Evolutionary conservation across 177 flowering plant species (phyloP).

Genomic region (Vitis hybrid): DNA sequence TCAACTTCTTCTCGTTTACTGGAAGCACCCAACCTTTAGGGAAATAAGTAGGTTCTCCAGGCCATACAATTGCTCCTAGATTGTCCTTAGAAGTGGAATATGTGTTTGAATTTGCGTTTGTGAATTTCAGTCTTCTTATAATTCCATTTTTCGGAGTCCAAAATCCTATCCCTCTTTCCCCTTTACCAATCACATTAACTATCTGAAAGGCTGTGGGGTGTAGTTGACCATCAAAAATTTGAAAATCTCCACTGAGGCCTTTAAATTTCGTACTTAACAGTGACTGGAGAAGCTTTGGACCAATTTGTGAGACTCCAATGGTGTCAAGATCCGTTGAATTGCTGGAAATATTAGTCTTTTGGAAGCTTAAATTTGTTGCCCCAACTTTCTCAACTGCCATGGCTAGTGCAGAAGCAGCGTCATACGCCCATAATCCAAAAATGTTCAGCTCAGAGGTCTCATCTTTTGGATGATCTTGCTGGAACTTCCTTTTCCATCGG

Average conservation of each 20-base stretch:
- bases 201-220: slow-evolving; percentile 22
- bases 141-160: slow-evolving; percentile 21
- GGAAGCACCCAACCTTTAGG: slow-evolving; percentile 32
- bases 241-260: slow-evolving; percentile 34
- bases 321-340: slow-evolving; percentile 21
- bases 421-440: too few relatives aligned
- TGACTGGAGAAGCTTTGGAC: slow-evolving; percentile 19
- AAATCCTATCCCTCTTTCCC: slow-evolving; percentile 8
- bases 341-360: neutral
- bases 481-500: slow-evolving; percentile 11
- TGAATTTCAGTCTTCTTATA: neutral
- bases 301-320: slow-evolving; percentile 26
- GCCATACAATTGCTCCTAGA: slow-evolving; percentile 23
- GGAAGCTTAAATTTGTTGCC: neutral
- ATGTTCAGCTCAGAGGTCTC: neutral
- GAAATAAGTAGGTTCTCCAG: slow-evolving; percentile 12
- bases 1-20: slow-evolving; percentile 7
- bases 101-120: neutral
- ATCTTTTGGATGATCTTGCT: slow-evolving; percentile 28
- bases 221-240: slow-evolving; percentile 24
- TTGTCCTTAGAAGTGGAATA: neutral
- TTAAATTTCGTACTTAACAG: slow-evolving; percentile 17
- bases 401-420: too few relatives aligned
- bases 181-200: slow-evolving; percentile 28
- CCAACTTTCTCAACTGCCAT: too few relatives aligned